Percentiles rank a stretch among this genome's conserved stretches.
Conservation (phyloP, 345 rosid genomes). For the Toxicodendron radicans region DNA sequence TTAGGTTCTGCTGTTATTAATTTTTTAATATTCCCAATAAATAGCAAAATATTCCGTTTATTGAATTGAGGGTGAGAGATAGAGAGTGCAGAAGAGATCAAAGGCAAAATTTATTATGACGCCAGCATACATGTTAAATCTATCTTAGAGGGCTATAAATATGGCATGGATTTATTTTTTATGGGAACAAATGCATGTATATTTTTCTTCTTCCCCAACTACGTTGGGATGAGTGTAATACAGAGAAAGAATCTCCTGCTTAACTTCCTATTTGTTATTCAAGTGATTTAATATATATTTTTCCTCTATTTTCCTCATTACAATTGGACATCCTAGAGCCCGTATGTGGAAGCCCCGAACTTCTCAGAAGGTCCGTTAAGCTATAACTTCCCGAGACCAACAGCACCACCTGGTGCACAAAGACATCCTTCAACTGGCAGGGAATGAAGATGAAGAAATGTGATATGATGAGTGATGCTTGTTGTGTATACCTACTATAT, state of each 20-base stretch:
- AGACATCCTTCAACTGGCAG: conserved; percentile 50
- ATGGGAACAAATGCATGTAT: background rate
- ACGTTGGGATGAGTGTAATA: background rate
- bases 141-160: background rate
- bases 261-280: background rate
- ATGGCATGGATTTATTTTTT: background rate
- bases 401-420: conserved; percentile 72
- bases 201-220: background rate
- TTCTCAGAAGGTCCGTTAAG: conserved; percentile 38
- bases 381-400: conserved; percentile 59
- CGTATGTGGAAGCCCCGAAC: conserved; percentile 74
- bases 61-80: background rate
- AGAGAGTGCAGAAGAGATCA: background rate
- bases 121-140: background rate
- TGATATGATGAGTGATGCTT: conserved; percentile 14
- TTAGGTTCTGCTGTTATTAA: no score
- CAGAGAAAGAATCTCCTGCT: background rate
- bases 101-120: background rate
- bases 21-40: no score
- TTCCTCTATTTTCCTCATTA: background rate
- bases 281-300: background rate
- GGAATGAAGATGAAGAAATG: conserved; percentile 29
- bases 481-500: conserved; percentile 5
- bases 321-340: conserved; percentile 42
- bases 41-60: background rate